phyloP scores from a whole-genome alignment of 345 rosid species.

The Erysimum cheiranthoides region DNA sequence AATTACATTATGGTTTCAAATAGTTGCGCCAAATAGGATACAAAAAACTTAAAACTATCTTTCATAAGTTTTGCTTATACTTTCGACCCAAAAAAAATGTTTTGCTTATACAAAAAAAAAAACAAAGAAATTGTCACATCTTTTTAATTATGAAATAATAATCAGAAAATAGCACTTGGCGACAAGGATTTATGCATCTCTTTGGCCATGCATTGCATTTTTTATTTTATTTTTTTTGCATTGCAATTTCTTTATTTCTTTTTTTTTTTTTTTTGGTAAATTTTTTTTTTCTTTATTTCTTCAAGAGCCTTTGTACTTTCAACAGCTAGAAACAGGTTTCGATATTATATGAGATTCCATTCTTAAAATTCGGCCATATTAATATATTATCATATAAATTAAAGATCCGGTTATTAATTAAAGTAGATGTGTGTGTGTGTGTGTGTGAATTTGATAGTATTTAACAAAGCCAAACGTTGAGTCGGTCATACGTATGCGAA shows the following conservation, averaged over 20 bases:
- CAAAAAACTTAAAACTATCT: too few relatives aligned
- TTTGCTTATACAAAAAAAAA: too few relatives aligned
- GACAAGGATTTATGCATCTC: neutral
- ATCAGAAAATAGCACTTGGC: neutral
- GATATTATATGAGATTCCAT: constrained; percentile 3
- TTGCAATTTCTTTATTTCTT: too few relatives aligned
- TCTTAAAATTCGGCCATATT: neutral
- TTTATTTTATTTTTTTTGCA: too few relatives aligned
- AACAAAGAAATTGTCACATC: too few relatives aligned
- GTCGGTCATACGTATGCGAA: constrained; percentile 35
- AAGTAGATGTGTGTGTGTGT: neutral
- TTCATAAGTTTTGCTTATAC: too few relatives aligned
- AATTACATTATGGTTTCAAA: too few relatives aligned
- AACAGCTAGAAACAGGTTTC: constrained; percentile 11
- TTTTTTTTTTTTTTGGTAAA: too few relatives aligned
- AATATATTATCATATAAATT: constrained; percentile 1
- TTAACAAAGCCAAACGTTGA: constrained; percentile 30
- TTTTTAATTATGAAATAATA: neutral
- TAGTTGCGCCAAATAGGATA: too few relatives aligned
- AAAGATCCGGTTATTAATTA: constrained; percentile 17
- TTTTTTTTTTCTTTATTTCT: too few relatives aligned
- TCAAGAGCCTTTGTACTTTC: neutral
- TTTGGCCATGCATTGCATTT: neutral
- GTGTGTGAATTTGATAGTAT: neutral
- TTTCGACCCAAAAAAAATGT: too few relatives aligned